phyloP scores from a whole-genome alignment of 2,329 filamentous ascomycete genomes.

The Dichotomopilus funicola region DNA sequence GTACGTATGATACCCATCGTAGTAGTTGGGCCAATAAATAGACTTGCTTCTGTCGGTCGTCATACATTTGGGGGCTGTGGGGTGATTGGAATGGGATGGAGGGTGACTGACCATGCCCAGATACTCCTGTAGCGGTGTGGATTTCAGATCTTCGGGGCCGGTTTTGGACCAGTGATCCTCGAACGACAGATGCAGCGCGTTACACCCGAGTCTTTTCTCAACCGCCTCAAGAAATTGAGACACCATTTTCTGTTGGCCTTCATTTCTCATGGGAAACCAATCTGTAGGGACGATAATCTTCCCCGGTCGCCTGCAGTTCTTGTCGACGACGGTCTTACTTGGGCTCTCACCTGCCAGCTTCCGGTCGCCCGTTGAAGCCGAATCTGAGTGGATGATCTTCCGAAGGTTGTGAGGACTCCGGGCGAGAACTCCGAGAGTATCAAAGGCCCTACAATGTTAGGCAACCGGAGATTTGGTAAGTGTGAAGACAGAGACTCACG shows the following conservation, averaged over 20 bases:
- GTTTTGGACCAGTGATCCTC: background rate
- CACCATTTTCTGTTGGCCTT: background rate
- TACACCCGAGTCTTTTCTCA: background rate
- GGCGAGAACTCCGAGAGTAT: background rate
- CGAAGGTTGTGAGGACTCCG: background rate
- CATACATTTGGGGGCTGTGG: background rate
- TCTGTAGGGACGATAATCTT: background rate
- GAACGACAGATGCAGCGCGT: background rate
- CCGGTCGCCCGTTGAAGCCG: background rate
- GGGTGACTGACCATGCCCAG: background rate
- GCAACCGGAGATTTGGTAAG: background rate
- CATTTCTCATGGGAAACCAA: background rate
- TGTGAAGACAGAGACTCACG: background rate
- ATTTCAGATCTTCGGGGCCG: background rate
- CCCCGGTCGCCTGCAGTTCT: background rate
- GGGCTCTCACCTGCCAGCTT: background rate
- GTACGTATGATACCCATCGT: background rate
- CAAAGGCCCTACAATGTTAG: background rate
- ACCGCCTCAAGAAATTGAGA: background rate
- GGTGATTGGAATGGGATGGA: background rate
- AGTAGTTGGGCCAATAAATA: background rate
- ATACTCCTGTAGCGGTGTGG: background rate
- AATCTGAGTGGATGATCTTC: background rate
- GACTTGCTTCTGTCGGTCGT: background rate
- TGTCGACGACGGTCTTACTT: background rate